Percentiles rank a stretch among this genome's conserved stretches.
Conservation (phyloP, 202 grass and related monocot species). For the Setaria viridis region DNA sequence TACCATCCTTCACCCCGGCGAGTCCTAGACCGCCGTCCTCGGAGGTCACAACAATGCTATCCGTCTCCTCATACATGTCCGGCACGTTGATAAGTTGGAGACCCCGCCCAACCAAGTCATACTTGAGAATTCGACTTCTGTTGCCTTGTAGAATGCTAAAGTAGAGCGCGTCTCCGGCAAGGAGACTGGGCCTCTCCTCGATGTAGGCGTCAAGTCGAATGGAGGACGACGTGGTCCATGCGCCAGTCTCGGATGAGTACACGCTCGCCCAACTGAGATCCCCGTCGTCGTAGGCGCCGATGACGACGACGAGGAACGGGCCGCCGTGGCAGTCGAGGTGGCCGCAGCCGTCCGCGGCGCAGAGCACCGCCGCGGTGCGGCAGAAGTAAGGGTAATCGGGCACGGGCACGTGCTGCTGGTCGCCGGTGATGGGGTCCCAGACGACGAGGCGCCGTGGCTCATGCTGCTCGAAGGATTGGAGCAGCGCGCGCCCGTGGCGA, state of each 20-base stretch:
- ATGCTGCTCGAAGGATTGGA: neutral
- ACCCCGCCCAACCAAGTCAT: neutral
- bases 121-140: constrained; percentile 6
- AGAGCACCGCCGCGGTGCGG: constrained; percentile 23
- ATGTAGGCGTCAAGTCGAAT: neutral
- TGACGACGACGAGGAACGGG: constrained; percentile 1
- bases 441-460: neutral
- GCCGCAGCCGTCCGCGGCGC: constrained; percentile 4
- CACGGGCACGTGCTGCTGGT: neutral
- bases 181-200: constrained; percentile 23
- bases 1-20: neutral
- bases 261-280: neutral
- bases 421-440: constrained; percentile 32
- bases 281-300: neutral
- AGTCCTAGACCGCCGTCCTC: constrained; percentile 22
- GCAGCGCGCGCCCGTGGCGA: constrained; percentile 34
- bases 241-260: constrained; percentile 18
- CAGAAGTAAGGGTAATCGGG: no score
- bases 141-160: neutral
- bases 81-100: constrained; percentile 6
- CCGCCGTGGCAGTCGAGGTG: constrained; percentile 34
- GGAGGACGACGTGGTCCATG: neutral
- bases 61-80: neutral
- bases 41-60: neutral
- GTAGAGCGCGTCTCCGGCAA: neutral